Evolutionary conservation across 2,329 filamentous ascomycete species (phyloP).

Genomic region (Colletotrichum spaethianum): DNA sequence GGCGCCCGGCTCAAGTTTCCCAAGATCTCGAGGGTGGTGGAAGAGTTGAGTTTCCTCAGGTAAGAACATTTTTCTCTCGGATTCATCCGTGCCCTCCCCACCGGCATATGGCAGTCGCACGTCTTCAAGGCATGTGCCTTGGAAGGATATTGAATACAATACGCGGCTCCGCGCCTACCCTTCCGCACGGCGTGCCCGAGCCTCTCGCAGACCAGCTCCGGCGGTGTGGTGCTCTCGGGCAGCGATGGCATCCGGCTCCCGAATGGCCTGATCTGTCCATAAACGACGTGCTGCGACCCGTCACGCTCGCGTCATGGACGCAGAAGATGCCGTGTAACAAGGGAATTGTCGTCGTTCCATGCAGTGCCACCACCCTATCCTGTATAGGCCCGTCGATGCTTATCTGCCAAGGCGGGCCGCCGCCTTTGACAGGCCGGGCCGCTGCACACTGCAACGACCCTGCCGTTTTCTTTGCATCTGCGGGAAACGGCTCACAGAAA

Average conservation of each 20-base stretch:
- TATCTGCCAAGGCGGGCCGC: slow-evolving; percentile 24
- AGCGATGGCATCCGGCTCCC: slow-evolving; percentile 8
- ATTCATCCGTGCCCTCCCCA: slow-evolving; percentile 1
- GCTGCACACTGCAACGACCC: slow-evolving; percentile 21
- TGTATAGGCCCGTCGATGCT: slow-evolving; percentile 20
- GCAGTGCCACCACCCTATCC: slow-evolving; percentile 15
- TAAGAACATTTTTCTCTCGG: slow-evolving; percentile 56
- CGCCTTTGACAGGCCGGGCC: slow-evolving; percentile 38
- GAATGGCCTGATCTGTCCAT: slow-evolving; percentile 29
- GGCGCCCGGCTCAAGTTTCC: slow-evolving; percentile 72
- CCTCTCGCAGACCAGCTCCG: slow-evolving; percentile 9
- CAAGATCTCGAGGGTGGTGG: slow-evolving; percentile 71
- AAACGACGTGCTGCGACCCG: slow-evolving; percentile 17
- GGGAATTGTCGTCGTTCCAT: not conserved
- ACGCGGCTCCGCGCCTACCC: slow-evolving; percentile 26
- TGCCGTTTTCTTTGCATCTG: not conserved
- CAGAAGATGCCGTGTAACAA: slow-evolving; percentile 12
- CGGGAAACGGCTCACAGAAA: slow-evolving; percentile 5
- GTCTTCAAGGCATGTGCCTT: slow-evolving; percentile 1
- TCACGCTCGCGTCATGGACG: slow-evolving; percentile 7
- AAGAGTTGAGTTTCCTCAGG: slow-evolving; percentile 81
- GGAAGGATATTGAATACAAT: not conserved
- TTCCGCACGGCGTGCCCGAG: slow-evolving; percentile 19
- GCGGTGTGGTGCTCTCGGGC: slow-evolving; percentile 3
- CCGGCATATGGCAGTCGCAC: slow-evolving; percentile 30